Evolutionary conservation across 345 rosid species (phyloP).

Genomic region (Streptanthus diversifolius): DNA sequence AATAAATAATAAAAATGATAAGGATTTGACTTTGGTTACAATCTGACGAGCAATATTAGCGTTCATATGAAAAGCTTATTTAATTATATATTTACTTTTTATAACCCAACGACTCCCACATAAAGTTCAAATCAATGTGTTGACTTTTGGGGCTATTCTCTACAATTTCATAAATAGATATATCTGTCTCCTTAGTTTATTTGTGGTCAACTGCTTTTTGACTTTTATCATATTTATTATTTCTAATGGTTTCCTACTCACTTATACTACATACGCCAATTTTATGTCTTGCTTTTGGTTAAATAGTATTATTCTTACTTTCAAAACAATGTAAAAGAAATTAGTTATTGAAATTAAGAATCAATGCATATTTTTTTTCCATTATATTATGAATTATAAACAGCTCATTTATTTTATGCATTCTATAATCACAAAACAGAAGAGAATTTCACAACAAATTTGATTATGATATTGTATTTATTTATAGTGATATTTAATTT

Average conservation of each 20-base stretch:
- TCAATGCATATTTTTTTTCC: too few species aligned
- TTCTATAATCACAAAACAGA: too few species aligned
- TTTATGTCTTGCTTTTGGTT: too few species aligned
- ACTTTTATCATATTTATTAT: background rate
- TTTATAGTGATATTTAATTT: too few species aligned
- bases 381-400: too few species aligned
- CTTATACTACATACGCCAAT: background rate
- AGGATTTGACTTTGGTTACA: slow-evolving; percentile 22
- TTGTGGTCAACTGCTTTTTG: slow-evolving; percentile 21
- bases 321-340: too few species aligned
- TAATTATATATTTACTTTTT: background rate
- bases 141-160: slow-evolving; percentile 16
- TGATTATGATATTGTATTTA: too few species aligned
- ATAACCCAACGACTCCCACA: slow-evolving; percentile 14
- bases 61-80: background rate
- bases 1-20: slow-evolving; percentile 1
- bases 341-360: too few species aligned
- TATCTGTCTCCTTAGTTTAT: slow-evolving; percentile 1
- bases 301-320: too few species aligned
- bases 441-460: too few species aligned
- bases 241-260: slow-evolving; percentile 12
- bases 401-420: too few species aligned
- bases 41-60: background rate
- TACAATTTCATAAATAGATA: background rate
- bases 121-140: slow-evolving; percentile 25